Base-by-base conservation (phyloP, 495 filamentous ascomycete species). In the Aspergillus nidulans region DNA sequence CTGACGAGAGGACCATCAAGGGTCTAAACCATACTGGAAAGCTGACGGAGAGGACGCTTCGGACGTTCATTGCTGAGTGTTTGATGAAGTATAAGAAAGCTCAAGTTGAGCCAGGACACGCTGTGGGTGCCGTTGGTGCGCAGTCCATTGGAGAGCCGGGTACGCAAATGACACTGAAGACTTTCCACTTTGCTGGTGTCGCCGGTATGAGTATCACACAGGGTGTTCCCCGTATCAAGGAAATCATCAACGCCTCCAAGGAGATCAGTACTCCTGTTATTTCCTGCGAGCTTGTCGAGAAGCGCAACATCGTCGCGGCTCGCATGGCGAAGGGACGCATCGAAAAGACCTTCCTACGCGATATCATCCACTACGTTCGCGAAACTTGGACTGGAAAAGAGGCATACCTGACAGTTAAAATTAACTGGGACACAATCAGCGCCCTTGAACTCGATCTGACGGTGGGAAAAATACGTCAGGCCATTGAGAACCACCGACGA, bases 121-220 rank as follows among this genome's bases (percentile, higher is more conserved):
- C 94, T 12, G 94, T 97, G n/a, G 94, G 95, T 52, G 95, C 94
- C 10, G 90, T 97, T 30, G 94, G 92, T 60, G 95, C 95, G 13
- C 95, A 98, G 71, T 96, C 91, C 25, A 97, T 98, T 64, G 94
- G 95, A 66, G 95, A 98, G 64, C 94, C 95, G 0, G 94, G 95
- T 67, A 98, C 95, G 4, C 95, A 98, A 71, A 98, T 98, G 95
- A 98, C 94, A 2, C 77, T 98, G 63, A 97, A 97, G 75, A 98
- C 94, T 68, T 98, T 98, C 85, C 94, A 98, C 86, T 98, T 98
- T 75, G 94, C 94, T 63, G 94, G 94, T 87, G 95, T 98, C 57
- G 95, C 92, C 21, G 91, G 91, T 63, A 97, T 98, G 92, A 95
- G 89, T 79, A 94, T 97, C 63, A 98, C 95, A 0, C 90, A 96